Percentiles rank a stretch among this genome's conserved stretches.
Evolutionary conservation across 768 basidiomycete species (phyloP).

Genomic region (Boletus pseudo-olivaceus): DNA sequence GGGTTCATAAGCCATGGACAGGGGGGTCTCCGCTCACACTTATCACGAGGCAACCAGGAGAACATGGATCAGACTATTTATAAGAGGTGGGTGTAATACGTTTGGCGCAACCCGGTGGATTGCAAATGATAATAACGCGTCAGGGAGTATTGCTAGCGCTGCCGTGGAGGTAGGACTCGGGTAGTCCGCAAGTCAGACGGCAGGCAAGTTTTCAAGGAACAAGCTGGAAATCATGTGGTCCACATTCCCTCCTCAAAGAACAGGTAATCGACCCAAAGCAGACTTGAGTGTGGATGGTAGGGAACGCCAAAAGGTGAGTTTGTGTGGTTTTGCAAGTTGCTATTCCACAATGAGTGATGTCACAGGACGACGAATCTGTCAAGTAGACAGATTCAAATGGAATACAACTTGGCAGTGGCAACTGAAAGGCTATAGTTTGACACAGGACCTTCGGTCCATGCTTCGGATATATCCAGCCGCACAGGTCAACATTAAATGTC

Average conservation of each 20-base stretch:
- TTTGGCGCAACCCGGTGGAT: not conserved
- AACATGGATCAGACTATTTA: not conserved
- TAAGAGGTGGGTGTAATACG: not conserved
- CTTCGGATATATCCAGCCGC: slow-evolving; percentile 12
- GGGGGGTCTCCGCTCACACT: slow-evolving; percentile 1
- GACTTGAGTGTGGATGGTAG: not conserved
- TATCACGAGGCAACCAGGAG: not conserved
- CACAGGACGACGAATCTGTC: not conserved
- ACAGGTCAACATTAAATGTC: slow-evolving; percentile 10
- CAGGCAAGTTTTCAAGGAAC: not conserved
- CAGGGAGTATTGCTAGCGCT: not conserved
- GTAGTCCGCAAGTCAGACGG: not conserved
- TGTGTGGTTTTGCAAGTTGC: not conserved
- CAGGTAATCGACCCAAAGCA: not conserved
- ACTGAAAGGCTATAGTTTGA: slow-evolving; percentile 8
- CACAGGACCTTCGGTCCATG: slow-evolving; percentile 11
- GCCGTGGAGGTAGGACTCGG: not conserved
- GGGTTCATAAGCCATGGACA: slow-evolving; percentile 20
- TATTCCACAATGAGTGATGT: not conserved
- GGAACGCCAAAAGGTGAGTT: not conserved
- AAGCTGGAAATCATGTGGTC: not conserved
- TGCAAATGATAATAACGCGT: not conserved
- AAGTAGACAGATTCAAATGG: not conserved
- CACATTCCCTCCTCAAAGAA: not conserved
- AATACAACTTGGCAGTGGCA: not conserved